A percentile compares a stretch with the other conserved stretches of the same genome.
Conservation (phyloP, 768 basidiomycete species). For the Boletus sp. region DNA sequence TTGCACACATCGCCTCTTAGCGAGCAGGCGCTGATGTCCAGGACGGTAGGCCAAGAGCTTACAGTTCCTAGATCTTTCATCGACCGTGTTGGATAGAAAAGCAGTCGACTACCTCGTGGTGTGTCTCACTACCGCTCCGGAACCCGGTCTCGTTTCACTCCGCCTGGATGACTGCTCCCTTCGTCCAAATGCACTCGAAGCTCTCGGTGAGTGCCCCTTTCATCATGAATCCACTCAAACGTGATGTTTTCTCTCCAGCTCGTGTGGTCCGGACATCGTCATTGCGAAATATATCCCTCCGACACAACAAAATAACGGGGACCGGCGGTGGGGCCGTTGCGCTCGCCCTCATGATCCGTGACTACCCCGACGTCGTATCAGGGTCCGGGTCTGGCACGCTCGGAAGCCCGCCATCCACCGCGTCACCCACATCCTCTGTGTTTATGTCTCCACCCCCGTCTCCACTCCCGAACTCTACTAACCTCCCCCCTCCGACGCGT, state of each 20-base stretch:
- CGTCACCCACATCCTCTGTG: slow-evolving; percentile 12
- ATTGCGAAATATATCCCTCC: slow-evolving; percentile 83
- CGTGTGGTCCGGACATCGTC: slow-evolving; percentile 81
- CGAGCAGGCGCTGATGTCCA: background rate
- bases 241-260: slow-evolving; percentile 40
- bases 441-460: slow-evolving; percentile 34
- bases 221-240: background rate
- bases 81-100: slow-evolving; percentile 80
- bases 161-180: slow-evolving; percentile 85
- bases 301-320: slow-evolving; percentile 81
- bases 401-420: slow-evolving; percentile 2
- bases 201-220: slow-evolving; percentile 55
- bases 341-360: slow-evolving; percentile 92
- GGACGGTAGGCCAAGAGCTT: slow-evolving; percentile 61
- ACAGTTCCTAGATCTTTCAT: slow-evolving; percentile 88
- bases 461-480: slow-evolving; percentile 29
- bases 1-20: background rate
- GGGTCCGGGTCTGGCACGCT: background rate
- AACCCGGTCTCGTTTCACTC: slow-evolving; percentile 63
- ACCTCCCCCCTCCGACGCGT: slow-evolving; percentile 23
- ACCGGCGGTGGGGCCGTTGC: slow-evolving; percentile 90
- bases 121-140: slow-evolving; percentile 46
- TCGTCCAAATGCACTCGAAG: slow-evolving; percentile 70
- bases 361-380: slow-evolving; percentile 81
- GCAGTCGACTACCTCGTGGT: slow-evolving; percentile 77